Percentiles rank a stretch among this genome's conserved stretches.
phyloP scores from a whole-genome alignment of 1,284 basidiomycete genomes.

The Fomitiporia mediterranea region DNA sequence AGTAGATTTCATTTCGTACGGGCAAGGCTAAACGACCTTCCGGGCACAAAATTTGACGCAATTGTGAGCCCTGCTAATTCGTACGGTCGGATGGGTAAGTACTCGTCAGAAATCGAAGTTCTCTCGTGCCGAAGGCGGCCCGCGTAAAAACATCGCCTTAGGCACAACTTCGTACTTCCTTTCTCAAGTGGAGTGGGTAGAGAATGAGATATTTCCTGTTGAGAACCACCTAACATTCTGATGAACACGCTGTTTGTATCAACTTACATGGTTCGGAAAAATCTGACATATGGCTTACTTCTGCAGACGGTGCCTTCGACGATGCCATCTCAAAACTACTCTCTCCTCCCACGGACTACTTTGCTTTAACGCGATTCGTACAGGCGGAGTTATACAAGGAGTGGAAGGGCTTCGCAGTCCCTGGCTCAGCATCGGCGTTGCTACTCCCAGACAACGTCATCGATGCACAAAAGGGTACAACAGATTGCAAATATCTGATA shows the following conservation, averaged over 20 bases:
- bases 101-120: slow-evolving; percentile 13
- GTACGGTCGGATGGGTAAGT: slow-evolving; percentile 26
- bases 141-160: not conserved
- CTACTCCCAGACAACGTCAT: slow-evolving; percentile 22
- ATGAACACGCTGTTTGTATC: not conserved
- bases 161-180: slow-evolving; percentile 1
- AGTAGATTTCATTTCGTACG: slow-evolving; percentile 1
- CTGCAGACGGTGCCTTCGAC: slow-evolving; percentile 20
- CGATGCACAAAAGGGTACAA: slow-evolving; percentile 14
- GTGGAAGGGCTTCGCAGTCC: slow-evolving; percentile 26
- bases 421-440: slow-evolving; percentile 23
- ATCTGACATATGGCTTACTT: not conserved
- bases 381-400: slow-evolving; percentile 23
- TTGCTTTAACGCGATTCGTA: slow-evolving; percentile 25
- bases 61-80: slow-evolving; percentile 28
- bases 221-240: not conserved
- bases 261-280: not conserved
- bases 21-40: not conserved
- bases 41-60: slow-evolving; percentile 23
- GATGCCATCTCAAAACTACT: slow-evolving; percentile 24
- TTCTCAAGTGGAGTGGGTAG: slow-evolving; percentile 7
- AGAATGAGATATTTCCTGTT: not conserved
- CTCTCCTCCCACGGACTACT: slow-evolving; percentile 21
- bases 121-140: not conserved
- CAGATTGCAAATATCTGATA: slow-evolving; percentile 4